A percentile compares a stretch with the other conserved stretches of the same genome.
phyloP scores from a whole-genome alignment of 352 stramenopile species.

The Phytophthora quininea region DNA sequence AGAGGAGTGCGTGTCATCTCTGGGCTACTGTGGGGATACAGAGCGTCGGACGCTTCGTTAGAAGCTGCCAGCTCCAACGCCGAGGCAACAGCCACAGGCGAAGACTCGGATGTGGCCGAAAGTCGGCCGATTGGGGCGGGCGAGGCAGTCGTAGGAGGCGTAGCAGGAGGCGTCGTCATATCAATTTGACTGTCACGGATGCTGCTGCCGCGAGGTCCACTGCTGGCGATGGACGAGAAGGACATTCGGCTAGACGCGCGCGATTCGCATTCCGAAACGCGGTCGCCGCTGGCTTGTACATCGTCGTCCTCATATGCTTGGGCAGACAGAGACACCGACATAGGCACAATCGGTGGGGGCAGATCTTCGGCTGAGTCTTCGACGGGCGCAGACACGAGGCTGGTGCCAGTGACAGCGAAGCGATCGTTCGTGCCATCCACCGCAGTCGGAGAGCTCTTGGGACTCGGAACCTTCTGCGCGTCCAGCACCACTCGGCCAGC shows the following conservation, averaged over 20 bases:
- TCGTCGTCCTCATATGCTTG: constrained; percentile 5
- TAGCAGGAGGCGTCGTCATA: constrained; percentile 24
- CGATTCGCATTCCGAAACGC: constrained; percentile 27
- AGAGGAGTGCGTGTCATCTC: constrained; percentile 5
- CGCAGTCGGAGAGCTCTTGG: constrained; percentile 10
- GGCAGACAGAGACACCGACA: constrained; percentile 16
- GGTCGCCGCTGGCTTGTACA: constrained; percentile 31
- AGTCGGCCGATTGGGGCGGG: constrained; percentile 16
- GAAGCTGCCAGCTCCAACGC: constrained; percentile 11
- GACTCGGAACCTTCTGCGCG: constrained; percentile 7
- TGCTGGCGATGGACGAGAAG: constrained; percentile 27
- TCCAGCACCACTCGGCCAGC: constrained; percentile 10
- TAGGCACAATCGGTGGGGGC: constrained; percentile 17
- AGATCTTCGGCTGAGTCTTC: constrained; percentile 18
- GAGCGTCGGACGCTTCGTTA: not conserved
- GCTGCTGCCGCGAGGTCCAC: constrained; percentile 22
- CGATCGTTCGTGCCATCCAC: constrained; percentile 9
- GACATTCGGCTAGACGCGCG: constrained; percentile 25
- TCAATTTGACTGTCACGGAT: constrained; percentile 34
- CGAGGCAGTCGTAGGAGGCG: constrained; percentile 18
- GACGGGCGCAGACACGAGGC: constrained; percentile 19
- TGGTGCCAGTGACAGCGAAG: constrained; percentile 22
- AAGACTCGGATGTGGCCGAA: constrained; percentile 25
- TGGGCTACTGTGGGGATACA: not conserved
- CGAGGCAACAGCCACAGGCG: constrained; percentile 11